These are phyloP conservation scores for Chrysosphaeria jannelii DNA, from an alignment of 2,329 filamentous ascomycete genomes.

Conservation along the genomic window DNA sequence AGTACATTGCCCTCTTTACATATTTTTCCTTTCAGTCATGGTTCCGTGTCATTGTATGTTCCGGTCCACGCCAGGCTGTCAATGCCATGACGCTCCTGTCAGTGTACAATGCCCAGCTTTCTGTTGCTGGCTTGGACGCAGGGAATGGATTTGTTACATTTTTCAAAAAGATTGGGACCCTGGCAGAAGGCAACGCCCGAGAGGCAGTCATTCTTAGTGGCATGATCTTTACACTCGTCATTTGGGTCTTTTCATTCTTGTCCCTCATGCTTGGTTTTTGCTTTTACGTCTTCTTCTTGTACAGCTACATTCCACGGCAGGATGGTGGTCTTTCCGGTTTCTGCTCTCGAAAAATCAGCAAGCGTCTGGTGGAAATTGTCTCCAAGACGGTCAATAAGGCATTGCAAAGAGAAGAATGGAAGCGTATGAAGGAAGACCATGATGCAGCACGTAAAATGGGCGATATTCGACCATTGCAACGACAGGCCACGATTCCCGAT, in stretches of 20 bases:
- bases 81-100: conserved; percentile 74
- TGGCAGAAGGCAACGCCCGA: conserved; percentile 43
- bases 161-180: conserved; percentile 47
- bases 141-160: conserved; percentile 41
- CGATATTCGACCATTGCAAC: conserved; percentile 17
- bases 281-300: conserved; percentile 70
- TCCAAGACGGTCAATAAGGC: conserved; percentile 68
- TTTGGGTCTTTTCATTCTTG: conserved; percentile 64
- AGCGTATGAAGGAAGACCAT: conserved; percentile 19
- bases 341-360: conserved; percentile 78
- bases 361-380: conserved; percentile 57
- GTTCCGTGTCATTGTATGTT: conserved; percentile 67
- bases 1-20: conserved; percentile 72
- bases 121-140: conserved; percentile 23
- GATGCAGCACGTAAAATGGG: conserved; percentile 22
- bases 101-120: conserved; percentile 45
- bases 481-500: conserved; percentile 36
- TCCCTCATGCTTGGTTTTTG: conserved; percentile 43
- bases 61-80: conserved; percentile 71
- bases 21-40: conserved; percentile 60
- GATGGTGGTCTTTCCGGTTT: conserved; percentile 63
- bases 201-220: conserved; percentile 62
- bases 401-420: conserved; percentile 44
- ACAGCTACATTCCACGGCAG: conserved; percentile 60
- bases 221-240: conserved; percentile 74